Base-by-base conservation (phyloP, 139 green algal species). In the Coelastrella sp. region DNA sequence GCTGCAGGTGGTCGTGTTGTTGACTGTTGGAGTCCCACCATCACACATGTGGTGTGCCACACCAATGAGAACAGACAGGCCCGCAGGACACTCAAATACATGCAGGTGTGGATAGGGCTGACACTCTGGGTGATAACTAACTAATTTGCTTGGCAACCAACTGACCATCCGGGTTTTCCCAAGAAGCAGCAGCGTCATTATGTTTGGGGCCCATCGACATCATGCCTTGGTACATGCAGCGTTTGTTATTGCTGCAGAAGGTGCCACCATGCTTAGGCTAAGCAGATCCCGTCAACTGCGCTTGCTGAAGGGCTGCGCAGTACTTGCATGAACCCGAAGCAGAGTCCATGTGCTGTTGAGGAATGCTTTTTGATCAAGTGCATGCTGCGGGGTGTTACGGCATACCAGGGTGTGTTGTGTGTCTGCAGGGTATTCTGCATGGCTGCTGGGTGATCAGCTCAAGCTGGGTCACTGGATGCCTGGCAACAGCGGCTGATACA, bases 51-150 rank as follows among this genome's bases (percentile, higher is more conserved):
- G 65, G 78, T 94, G 68, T 94, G 92, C 75, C 25, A 58, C 24
- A 93, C 90, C 0, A 90, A 94, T 63, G 78, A 88, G 8, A 84
- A 79, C 57, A 60, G 84, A n/a, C 25, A 89, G 19, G 92, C 92
- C 4, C 84, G 88, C 8, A 85, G 92, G 25, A 94, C 90, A 6
- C 84, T 92, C 65, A 94, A 94, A 78, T 94, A 93, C 92, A 88
- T 94, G 24, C 85, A 91, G 91, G 92, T 89, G 74, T 49, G 35
- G 35, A 49, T 49, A 49, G 35, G 35, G 35, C 35, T 1, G 35
- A 49, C 35, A 49, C 35, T 49, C 35, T 49, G 1, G 35, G 35
- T n/a, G n/a, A 49, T 49, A 49, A 49, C 1, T 49, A 3, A 49
- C 35, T 5, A 49, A 49, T 3, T 49, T 49, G 35, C 1, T 49